A percentile compares a stretch with the other conserved stretches of the same genome.
Evolutionary conservation across 805 yeast species (phyloP).

Genomic region (Starmera dryadoides): DNA sequence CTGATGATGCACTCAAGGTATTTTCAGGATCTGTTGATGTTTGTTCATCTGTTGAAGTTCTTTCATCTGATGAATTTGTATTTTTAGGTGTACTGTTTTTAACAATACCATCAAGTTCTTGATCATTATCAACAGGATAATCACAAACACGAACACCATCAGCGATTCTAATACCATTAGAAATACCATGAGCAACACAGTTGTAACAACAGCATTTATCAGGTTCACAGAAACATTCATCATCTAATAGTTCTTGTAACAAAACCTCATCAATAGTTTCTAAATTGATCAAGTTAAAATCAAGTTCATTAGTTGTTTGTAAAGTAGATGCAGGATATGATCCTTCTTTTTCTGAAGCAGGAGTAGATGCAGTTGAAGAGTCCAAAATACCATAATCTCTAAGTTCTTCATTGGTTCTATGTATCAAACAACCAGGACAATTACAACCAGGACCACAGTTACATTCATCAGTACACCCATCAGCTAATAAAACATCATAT

Average conservation of each 20-base stretch:
- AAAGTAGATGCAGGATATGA: not conserved
- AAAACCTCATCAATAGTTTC: constrained; percentile 14
- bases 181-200: constrained; percentile 17
- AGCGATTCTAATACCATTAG: constrained; percentile 13
- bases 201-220: constrained; percentile 12
- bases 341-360: constrained; percentile 2
- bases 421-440: constrained; percentile 20
- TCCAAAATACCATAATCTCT: constrained; percentile 15
- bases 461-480: constrained; percentile 20
- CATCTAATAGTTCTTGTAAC: constrained; percentile 10
- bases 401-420: constrained; percentile 19
- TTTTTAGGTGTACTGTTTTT: no score
- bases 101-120: not conserved
- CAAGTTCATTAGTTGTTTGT: not conserved
- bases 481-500: constrained; percentile 13
- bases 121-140: not conserved
- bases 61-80: not conserved
- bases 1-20: not conserved
- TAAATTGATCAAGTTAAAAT: constrained; percentile 6
- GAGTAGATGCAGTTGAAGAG: constrained; percentile 11
- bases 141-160: constrained; percentile 9
- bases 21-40: not conserved
- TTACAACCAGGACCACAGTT: constrained; percentile 18
- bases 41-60: not conserved
- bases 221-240: constrained; percentile 12